Conservation (phyloP, 140 eudicot species). For the Oenanthe javanica region DNA sequence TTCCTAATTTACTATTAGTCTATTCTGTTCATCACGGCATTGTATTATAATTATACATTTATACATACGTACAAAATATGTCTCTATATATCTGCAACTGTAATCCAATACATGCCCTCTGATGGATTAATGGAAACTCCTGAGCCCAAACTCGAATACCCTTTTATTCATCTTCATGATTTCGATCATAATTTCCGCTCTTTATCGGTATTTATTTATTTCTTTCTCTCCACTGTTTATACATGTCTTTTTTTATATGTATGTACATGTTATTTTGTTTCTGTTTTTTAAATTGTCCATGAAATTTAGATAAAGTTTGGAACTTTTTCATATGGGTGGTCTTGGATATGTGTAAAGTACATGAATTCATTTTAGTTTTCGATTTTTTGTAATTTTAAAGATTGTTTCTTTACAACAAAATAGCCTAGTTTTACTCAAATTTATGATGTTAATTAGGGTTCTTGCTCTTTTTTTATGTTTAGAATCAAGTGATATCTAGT, state of each 20-base stretch:
- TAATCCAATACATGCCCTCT: not conserved
- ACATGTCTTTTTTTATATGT: not conserved
- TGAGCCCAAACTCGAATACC: slow-evolving; percentile 37
- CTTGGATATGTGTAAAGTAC: not conserved
- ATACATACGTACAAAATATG: not conserved
- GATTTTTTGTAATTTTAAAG: not conserved
- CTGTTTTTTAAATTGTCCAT: not conserved
- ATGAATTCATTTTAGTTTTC: not conserved
- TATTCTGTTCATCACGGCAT: not conserved
- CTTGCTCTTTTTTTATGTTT: not conserved
- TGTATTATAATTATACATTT: not conserved
- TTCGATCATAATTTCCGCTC: slow-evolving; percentile 27
- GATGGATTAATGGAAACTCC: slow-evolving; percentile 17
- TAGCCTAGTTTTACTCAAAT: not conserved
- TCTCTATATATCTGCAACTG: slow-evolving; percentile 5
- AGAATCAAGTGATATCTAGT: not conserved
- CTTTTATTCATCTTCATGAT: slow-evolving; percentile 35
- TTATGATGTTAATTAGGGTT: not conserved
- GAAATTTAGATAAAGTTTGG: not conserved
- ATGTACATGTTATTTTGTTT: not conserved
- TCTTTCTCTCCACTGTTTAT: not conserved
- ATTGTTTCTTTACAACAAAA: not conserved
- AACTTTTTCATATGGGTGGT: not conserved
- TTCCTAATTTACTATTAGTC: not conserved
- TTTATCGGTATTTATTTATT: slow-evolving; percentile 24